phyloP scores from a whole-genome alignment of 2,329 filamentous ascomycete species.

The Aspergillus japonicus region DNA sequence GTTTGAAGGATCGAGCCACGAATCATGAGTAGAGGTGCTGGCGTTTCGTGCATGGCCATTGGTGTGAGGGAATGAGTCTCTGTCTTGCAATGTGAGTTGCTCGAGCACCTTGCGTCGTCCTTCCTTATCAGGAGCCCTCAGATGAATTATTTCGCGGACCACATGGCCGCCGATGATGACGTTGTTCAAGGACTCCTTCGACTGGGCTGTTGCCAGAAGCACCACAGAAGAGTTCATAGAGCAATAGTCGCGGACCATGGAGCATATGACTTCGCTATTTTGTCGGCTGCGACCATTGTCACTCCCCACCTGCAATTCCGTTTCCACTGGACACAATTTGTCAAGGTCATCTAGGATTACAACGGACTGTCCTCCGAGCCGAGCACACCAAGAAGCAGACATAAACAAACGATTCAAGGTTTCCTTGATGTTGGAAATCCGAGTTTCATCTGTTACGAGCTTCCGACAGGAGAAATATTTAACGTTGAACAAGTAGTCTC shows the following conservation, averaged over 20 bases:
- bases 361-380: slow-evolving; percentile 76
- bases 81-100: slow-evolving; percentile 61
- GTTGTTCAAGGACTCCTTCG: slow-evolving; percentile 88
- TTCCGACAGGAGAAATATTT: slow-evolving; percentile 85
- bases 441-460: slow-evolving; percentile 84
- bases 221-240: slow-evolving; percentile 76
- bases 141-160: slow-evolving; percentile 81
- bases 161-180: slow-evolving; percentile 89
- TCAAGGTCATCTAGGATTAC: slow-evolving; percentile 93
- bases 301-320: slow-evolving; percentile 87
- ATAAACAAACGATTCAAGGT: slow-evolving; percentile 81
- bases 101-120: slow-evolving; percentile 80
- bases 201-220: slow-evolving; percentile 83
- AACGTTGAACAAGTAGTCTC: slow-evolving; percentile 73
- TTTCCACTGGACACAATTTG: slow-evolving; percentile 87
- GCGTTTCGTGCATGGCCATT: slow-evolving; percentile 38
- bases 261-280: slow-evolving; percentile 82
- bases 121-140: slow-evolving; percentile 93
- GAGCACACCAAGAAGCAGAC: slow-evolving; percentile 84
- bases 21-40: slow-evolving; percentile 51
- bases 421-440: slow-evolving; percentile 88
- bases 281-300: slow-evolving; percentile 92
- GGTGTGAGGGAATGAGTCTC: slow-evolving; percentile 38
- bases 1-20: slow-evolving; percentile 75
- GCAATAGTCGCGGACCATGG: slow-evolving; percentile 81